Evolutionary conservation across 768 basidiomycete species (phyloP).

Genomic region (Austroboletus eburneus): DNA sequence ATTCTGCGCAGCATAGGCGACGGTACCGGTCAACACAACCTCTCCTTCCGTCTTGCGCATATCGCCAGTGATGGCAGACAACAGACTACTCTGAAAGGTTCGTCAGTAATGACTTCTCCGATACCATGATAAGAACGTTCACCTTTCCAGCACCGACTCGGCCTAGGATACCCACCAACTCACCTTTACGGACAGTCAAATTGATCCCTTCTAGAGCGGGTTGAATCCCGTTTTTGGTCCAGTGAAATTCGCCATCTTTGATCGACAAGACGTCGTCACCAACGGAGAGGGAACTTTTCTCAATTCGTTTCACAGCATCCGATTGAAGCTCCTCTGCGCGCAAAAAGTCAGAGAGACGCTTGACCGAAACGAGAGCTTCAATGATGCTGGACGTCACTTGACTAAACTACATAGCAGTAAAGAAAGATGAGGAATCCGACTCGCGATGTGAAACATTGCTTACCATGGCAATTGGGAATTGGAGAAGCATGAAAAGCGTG

Average conservation of each 20-base stretch:
- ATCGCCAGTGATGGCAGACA: slow-evolving; percentile 82
- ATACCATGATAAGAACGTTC: neutral
- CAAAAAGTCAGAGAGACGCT: slow-evolving; percentile 74
- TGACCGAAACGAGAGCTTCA: slow-evolving; percentile 80
- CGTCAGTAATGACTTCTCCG: neutral
- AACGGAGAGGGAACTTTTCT: slow-evolving; percentile 36
- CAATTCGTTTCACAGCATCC: slow-evolving; percentile 62
- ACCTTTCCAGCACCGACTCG: slow-evolving; percentile 92
- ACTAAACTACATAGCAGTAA: slow-evolving; percentile 43
- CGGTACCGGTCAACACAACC: slow-evolving; percentile 60
- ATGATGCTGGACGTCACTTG: slow-evolving; percentile 78
- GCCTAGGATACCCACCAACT: slow-evolving; percentile 80
- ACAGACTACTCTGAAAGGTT: slow-evolving; percentile 53
- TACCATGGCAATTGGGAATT: slow-evolving; percentile 85
- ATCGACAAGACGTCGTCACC: slow-evolving; percentile 74
- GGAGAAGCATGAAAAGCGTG: slow-evolving; percentile 80
- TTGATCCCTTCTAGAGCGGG: slow-evolving; percentile 72
- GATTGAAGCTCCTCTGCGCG: slow-evolving; percentile 73
- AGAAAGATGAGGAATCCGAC: neutral
- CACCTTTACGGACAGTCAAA: slow-evolving; percentile 73
- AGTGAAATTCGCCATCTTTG: slow-evolving; percentile 74
- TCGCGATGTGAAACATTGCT: slow-evolving; percentile 5
- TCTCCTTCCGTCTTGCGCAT: slow-evolving; percentile 77
- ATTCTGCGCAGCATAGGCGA: slow-evolving; percentile 84
- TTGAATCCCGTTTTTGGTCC: slow-evolving; percentile 58